Evolutionary conservation across 192 early-diverging fungal genomes (phyloP).

Genomic region (Backusella luteola): DNA sequence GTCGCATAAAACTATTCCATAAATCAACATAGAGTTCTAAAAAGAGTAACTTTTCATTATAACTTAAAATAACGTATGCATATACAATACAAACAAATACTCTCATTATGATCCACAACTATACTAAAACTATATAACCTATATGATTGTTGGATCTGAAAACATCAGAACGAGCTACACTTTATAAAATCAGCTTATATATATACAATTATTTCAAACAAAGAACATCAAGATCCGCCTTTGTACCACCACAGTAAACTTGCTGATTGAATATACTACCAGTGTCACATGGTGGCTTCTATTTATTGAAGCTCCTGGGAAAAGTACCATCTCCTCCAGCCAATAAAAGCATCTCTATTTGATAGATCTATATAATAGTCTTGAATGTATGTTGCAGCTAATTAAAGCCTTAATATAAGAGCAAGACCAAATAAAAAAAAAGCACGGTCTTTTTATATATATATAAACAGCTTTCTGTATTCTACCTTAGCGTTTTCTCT

Average conservation of each 20-base stretch:
- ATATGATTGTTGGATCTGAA: neutral
- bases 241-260: neutral
- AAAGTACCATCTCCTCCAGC: neutral
- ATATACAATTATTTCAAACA: neutral
- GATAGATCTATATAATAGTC: neutral
- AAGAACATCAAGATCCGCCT: neutral
- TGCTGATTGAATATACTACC: neutral
- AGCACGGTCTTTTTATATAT: neutral
- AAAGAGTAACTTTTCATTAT: neutral
- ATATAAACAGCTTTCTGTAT: neutral
- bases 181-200: neutral
- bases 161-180: neutral
- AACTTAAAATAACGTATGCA: neutral
- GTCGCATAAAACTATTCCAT: neutral
- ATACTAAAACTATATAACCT: neutral
- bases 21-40: neutral
- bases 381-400: neutral
- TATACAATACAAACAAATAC: neutral
- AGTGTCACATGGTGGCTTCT: neutral
- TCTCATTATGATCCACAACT: neutral
- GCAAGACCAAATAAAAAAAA: neutral
- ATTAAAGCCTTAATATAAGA: neutral
- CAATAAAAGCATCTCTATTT: neutral
- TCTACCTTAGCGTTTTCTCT: neutral
- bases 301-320: neutral